Conservation (phyloP, 768 basidiomycete genomes). For the Amyloporia xantha region DNA sequence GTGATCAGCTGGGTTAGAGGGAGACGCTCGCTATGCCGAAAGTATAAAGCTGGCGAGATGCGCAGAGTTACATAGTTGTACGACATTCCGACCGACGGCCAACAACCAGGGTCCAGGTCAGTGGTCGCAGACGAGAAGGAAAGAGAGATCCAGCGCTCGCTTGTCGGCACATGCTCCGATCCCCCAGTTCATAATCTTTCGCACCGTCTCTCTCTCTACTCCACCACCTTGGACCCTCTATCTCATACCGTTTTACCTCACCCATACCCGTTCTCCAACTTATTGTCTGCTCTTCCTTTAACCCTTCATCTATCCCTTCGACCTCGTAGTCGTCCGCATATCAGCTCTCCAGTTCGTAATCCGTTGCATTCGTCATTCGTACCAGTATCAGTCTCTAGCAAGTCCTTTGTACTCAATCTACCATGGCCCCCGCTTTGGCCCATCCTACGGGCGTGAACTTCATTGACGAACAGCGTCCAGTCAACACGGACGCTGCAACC, state of each 20-base stretch:
- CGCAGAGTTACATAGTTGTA: background rate
- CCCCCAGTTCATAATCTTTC: constrained; percentile 9
- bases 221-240: constrained; percentile 9
- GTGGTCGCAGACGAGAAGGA: background rate
- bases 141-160: constrained; percentile 1
- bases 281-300: background rate
- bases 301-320: constrained; percentile 3
- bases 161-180: constrained; percentile 11
- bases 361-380: background rate
- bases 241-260: constrained; percentile 4
- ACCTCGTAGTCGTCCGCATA: too few relatives aligned
- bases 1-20: background rate
- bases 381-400: background rate
- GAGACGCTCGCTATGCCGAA: background rate
- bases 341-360: background rate
- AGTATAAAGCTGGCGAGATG: background rate
- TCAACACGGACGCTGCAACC: constrained; percentile 63
- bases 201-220: background rate
- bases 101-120: too few relatives aligned
- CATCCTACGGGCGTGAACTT: constrained; percentile 64
- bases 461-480: constrained; percentile 51
- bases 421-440: constrained; percentile 59
- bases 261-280: background rate
- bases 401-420: background rate
- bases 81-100: background rate